These are phyloP conservation scores for Pichia cactophila DNA, from an alignment of 1,139 yeast species.

Conservation along the genomic window DNA sequence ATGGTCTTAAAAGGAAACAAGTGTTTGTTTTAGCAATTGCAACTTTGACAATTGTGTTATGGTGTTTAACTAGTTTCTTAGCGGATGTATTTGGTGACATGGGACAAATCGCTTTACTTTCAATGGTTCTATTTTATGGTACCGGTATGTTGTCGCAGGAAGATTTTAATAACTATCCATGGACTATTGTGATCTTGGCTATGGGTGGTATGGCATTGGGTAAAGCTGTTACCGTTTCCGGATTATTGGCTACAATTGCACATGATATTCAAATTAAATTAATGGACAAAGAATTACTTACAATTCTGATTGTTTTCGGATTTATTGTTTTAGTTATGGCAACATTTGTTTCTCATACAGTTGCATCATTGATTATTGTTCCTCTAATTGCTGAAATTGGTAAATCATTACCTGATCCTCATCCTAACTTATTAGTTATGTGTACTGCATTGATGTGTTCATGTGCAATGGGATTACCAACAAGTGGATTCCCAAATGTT, in stretches of 20 bases:
- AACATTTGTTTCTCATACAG: constrained; percentile 92
- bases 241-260: constrained; percentile 75
- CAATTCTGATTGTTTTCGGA: constrained; percentile 70
- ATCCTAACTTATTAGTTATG: constrained; percentile 71
- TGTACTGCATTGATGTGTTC: constrained; percentile 79
- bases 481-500: constrained; percentile 94
- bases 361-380: constrained; percentile 83
- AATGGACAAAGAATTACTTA: constrained; percentile 56
- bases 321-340: constrained; percentile 73
- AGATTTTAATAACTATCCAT: constrained; percentile 86
- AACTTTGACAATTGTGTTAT: constrained; percentile 61
- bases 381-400: constrained; percentile 90
- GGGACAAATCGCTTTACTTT: constrained; percentile 82
- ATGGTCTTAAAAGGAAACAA: constrained; percentile 65
- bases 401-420: constrained; percentile 59
- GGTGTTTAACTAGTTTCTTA: constrained; percentile 77
- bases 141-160: constrained; percentile 76
- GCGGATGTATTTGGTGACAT: constrained; percentile 74
- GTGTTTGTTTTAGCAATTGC: constrained; percentile 62
- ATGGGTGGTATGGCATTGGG: constrained; percentile 97
- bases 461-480: constrained; percentile 92
- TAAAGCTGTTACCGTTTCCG: constrained; percentile 83
- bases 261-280: constrained; percentile 52
- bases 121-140: constrained; percentile 79
- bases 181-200: constrained; percentile 89